These are phyloP conservation scores for Boletus eberwhitei DNA, from an alignment of 768 basidiomycete genomes.

Conservation along the genomic window DNA sequence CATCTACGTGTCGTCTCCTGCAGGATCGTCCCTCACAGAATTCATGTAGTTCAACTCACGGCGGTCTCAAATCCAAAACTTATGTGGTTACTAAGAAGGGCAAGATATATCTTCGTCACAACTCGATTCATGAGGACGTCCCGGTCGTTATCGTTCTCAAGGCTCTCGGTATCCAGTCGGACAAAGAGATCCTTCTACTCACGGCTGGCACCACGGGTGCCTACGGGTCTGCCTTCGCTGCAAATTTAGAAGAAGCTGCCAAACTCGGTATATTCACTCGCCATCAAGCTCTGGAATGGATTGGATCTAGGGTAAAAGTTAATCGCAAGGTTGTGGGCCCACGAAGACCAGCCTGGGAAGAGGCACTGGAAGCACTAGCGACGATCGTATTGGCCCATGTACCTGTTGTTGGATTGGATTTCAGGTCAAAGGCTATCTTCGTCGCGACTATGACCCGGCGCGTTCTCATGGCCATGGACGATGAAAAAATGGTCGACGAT, in stretches of 20 bases:
- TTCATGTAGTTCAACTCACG: slow-evolving; percentile 64
- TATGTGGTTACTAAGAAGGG: slow-evolving; percentile 95
- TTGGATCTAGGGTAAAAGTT: slow-evolving; percentile 89
- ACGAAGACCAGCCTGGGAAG: slow-evolving; percentile 84
- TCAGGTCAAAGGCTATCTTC: slow-evolving; percentile 92
- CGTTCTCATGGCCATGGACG: slow-evolving; percentile 94
- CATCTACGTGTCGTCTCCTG: slow-evolving; percentile 10
- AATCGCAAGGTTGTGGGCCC: slow-evolving; percentile 80
- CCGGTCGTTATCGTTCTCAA: slow-evolving; percentile 96
- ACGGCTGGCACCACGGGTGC: slow-evolving; percentile 90
- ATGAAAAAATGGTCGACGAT: slow-evolving; percentile 97
- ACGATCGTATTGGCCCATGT: slow-evolving; percentile 97
- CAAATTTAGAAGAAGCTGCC: slow-evolving; percentile 92
- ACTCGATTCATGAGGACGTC: slow-evolving; percentile 95
- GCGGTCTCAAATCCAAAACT: slow-evolving; percentile 91
- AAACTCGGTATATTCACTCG: slow-evolving; percentile 88
- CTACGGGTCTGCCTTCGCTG: slow-evolving; percentile 82
- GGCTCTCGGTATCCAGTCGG: slow-evolving; percentile 93
- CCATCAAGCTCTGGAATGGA: slow-evolving; percentile 92
- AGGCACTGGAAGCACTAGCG: slow-evolving; percentile 93
- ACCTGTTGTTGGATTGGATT: slow-evolving; percentile 84
- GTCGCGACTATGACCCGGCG: slow-evolving; percentile 96
- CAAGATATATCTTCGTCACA: slow-evolving; percentile 94
- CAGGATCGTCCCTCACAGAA: slow-evolving; percentile 6
- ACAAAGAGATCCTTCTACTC: slow-evolving; percentile 94